Conservation (phyloP, 192 early-diverging fungal genomes). For the Diversispora epigaea region DNA sequence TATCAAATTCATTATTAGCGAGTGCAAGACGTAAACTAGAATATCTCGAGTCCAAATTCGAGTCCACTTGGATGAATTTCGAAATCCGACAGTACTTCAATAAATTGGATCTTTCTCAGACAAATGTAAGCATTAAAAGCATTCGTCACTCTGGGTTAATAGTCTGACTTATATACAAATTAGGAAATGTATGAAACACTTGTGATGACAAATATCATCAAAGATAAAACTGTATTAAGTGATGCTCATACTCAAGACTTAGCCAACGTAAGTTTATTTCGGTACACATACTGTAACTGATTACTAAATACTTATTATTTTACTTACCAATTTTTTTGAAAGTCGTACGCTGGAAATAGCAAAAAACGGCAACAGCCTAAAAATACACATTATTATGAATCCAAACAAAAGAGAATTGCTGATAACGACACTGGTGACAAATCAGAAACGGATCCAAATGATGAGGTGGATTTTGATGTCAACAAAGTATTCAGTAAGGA, state of each 20-base stretch:
- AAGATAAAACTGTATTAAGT: conserved; percentile 32
- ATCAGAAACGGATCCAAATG: conserved; percentile 29
- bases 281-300: conserved; percentile 29
- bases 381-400: conserved; percentile 28
- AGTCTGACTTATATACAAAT: conserved; percentile 27
- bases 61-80: conserved; percentile 20
- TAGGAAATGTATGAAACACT: conserved; percentile 29
- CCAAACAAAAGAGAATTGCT: conserved; percentile 28
- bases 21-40: conserved; percentile 29
- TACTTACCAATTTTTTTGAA: conserved; percentile 24
- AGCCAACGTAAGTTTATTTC: conserved; percentile 29
- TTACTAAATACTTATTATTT: conserved; percentile 26
- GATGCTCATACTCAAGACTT: conserved; percentile 29
- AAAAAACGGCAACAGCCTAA: conserved; percentile 30
- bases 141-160: conserved; percentile 27
- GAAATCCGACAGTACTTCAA: conserved; percentile 28
- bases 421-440: conserved; percentile 24
- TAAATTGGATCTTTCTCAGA: conserved; percentile 32
- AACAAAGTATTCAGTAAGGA: conserved; percentile 29
- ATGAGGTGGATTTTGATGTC: conserved; percentile 27
- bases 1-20: conserved; percentile 30
- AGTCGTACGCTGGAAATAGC: conserved; percentile 14
- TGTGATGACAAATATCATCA: conserved; percentile 23
- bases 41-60: conserved; percentile 26
- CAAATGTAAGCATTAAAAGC: conserved; percentile 29